Conservation (phyloP, 768 basidiomycete species). For the Xerocomus spinulosus region DNA sequence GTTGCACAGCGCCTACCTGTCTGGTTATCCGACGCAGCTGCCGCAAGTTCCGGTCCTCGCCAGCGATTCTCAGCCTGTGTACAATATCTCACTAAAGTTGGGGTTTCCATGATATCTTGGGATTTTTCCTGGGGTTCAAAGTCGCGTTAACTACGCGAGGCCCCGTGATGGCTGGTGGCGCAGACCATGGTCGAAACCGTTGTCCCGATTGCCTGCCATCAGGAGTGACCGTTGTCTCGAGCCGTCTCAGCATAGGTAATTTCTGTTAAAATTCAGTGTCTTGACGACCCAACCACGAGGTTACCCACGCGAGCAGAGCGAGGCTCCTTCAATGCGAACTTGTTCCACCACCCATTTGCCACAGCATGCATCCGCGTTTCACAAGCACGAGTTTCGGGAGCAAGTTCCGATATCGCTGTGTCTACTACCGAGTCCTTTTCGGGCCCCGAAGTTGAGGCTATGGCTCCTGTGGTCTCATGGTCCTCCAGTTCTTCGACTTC, state of each 20-base stretch:
- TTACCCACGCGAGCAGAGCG: slow-evolving; percentile 15
- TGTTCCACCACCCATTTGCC: slow-evolving; percentile 49
- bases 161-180: slow-evolving; percentile 21
- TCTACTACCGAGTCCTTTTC: slow-evolving; percentile 24
- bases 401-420: slow-evolving; percentile 27
- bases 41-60: background rate
- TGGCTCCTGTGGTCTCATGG: slow-evolving; percentile 24
- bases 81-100: slow-evolving; percentile 9
- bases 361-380: slow-evolving; percentile 36
- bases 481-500: slow-evolving; percentile 40
- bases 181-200: slow-evolving; percentile 23
- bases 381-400: slow-evolving; percentile 18
- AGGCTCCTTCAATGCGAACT: slow-evolving; percentile 39
- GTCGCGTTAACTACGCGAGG: slow-evolving; percentile 16
- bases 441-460: slow-evolving; percentile 34
- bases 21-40: slow-evolving; percentile 6
- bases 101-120: slow-evolving; percentile 7
- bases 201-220: slow-evolving; percentile 38
- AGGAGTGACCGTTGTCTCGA: slow-evolving; percentile 45
- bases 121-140: slow-evolving; percentile 18
- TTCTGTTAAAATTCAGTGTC: slow-evolving; percentile 23
- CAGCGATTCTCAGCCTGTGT: slow-evolving; percentile 2
- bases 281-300: slow-evolving; percentile 8
- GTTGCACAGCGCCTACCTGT: slow-evolving; percentile 8
- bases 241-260: slow-evolving; percentile 35